phyloP scores from a whole-genome alignment of 2,329 filamentous ascomycete genomes.

The Trichoderma cornu-damae region DNA sequence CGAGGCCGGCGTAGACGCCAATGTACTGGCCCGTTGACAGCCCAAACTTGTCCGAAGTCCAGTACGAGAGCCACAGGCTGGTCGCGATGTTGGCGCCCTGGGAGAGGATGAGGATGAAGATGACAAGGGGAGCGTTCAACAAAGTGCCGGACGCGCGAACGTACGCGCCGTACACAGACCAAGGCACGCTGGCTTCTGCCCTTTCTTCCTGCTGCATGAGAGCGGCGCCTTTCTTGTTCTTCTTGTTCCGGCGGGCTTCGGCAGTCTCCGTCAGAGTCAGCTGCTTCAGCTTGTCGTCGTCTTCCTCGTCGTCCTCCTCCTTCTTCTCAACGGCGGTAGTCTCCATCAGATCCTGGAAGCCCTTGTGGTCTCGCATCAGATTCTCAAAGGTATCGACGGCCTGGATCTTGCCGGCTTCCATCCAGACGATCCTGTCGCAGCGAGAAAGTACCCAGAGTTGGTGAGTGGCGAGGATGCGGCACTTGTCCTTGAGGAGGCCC shows the following conservation, averaged over 20 bases:
- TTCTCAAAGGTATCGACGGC: slow-evolving; percentile 87
- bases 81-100: slow-evolving; percentile 84
- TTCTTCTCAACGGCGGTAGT: slow-evolving; percentile 69
- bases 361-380: slow-evolving; percentile 71
- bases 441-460: slow-evolving; percentile 88
- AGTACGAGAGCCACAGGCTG: slow-evolving; percentile 88
- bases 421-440: slow-evolving; percentile 89
- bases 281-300: slow-evolving; percentile 38
- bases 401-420: slow-evolving; percentile 79
- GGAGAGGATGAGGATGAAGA: slow-evolving; percentile 60
- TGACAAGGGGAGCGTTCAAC: slow-evolving; percentile 60
- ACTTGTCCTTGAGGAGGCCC: slow-evolving; percentile 82
- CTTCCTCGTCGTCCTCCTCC: slow-evolving; percentile 45
- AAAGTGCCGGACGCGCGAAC: slow-evolving; percentile 68
- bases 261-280: slow-evolving; percentile 38
- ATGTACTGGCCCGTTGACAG: slow-evolving; percentile 67
- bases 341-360: slow-evolving; percentile 80
- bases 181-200: slow-evolving; percentile 70
- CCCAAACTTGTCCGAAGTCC: slow-evolving; percentile 75
- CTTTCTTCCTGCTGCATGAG: slow-evolving; percentile 71
- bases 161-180: slow-evolving; percentile 74
- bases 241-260: slow-evolving; percentile 45
- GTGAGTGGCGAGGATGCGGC: slow-evolving; percentile 86
- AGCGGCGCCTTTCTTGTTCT: slow-evolving; percentile 53
- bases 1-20: slow-evolving; percentile 65